Conservation (phyloP, 768 basidiomycete species). For the Boletus eberwhitei region DNA sequence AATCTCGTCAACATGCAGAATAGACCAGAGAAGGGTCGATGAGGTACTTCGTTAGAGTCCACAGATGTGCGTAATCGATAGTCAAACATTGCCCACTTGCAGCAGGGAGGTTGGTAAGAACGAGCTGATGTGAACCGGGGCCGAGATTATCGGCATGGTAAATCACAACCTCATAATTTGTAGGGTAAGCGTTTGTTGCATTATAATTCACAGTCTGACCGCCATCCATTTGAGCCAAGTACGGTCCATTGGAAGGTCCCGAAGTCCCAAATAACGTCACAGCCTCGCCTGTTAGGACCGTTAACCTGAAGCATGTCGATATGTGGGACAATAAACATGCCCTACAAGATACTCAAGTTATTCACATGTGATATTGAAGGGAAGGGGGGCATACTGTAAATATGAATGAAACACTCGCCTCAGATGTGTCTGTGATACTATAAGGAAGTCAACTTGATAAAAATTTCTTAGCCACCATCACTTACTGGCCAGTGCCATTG, state of each 20-base stretch:
- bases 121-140: constrained; percentile 34
- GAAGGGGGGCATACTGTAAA: constrained; percentile 35
- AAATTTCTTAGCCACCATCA: not conserved
- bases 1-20: not conserved
- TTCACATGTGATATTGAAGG: not conserved
- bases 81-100: constrained; percentile 22
- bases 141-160: constrained; percentile 39
- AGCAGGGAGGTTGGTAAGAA: constrained; percentile 31
- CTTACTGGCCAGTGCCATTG: constrained; percentile 43
- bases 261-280: constrained; percentile 46
- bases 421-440: constrained; percentile 34
- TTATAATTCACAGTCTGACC: constrained; percentile 18
- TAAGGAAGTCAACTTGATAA: not conserved
- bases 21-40: not conserved
- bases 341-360: constrained; percentile 14
- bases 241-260: constrained; percentile 34
- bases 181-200: constrained; percentile 12
- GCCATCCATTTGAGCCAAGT: constrained; percentile 36
- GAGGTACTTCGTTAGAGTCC: constrained; percentile 17
- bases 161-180: constrained; percentile 27
- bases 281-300: constrained; percentile 35
- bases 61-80: constrained; percentile 34
- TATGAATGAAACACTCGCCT: constrained; percentile 34
- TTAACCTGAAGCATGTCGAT: not conserved
- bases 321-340: constrained; percentile 8